Evolutionary conservation across 2,329 filamentous ascomycete species (phyloP), one percentile per base, ranked within the genome.

Genomic region (Neospermospora avenae): DNA sequence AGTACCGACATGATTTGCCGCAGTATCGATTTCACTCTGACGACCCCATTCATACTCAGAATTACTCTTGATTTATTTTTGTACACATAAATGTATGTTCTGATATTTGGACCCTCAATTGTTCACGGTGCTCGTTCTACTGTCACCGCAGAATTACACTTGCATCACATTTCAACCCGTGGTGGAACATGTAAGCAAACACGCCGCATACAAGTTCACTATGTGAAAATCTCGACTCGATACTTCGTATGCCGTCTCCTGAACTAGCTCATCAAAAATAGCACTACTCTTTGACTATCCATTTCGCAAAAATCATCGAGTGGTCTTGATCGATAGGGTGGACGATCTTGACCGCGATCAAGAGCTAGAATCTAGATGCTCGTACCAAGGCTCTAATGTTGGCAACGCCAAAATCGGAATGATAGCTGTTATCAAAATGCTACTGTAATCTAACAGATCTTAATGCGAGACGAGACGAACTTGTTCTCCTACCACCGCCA

Each of bases 301-400:
- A 3, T 63, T 66, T 4, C 57, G 59, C 22, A 70, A 68, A 46
- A 65, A 70, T 48, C 61, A 70, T 48, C 62, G 68, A 14, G 67
- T 70, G n/a, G 68, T 70, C 2, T 52, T 70, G 7, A 68, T 70
- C 22, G 68, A 70, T 49, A 68, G 68, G 68, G 56, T 66, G 13
- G 59, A 65, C 20, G 57, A 63, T 22, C 28, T 62, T 1, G 64
- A 66, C 46, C 53, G 58, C 20, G 63, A 70, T 42, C 60, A 61
- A n/a, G 68, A 68, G 55, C 52, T 58, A 31, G 64, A 70, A n/a
- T n/a, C n/a, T n/a, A n/a, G n/a, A n/a, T 49, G 65, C 62, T 0
- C 61, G 62, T n/a, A 64, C 62, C 8, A 70, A 68, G 53, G 66
- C 67, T 3, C 60, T 68, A 3, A 70, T 70, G 61, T 62, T 70